phyloP scores from a whole-genome alignment of 805 yeast species.

The Pichia californica region DNA sequence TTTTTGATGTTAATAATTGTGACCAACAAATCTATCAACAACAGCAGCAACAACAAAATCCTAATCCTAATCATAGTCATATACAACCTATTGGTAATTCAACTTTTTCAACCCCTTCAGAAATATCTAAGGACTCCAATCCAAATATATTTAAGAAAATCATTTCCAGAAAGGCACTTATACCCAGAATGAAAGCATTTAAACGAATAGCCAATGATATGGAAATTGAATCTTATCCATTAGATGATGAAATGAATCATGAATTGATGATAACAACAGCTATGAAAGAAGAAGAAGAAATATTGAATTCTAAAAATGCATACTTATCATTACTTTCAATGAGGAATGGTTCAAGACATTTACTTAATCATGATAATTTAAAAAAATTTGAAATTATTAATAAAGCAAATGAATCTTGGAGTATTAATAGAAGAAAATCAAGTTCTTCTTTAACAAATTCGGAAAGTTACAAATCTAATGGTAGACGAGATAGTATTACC shows the following conservation, averaged over 20 bases:
- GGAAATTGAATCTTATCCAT: conserved; percentile 29
- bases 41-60: no score
- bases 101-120: no score
- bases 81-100: no score
- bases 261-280: conserved; percentile 30
- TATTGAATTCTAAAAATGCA: conserved; percentile 14
- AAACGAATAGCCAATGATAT: conserved; percentile 30
- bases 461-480: conserved; percentile 8
- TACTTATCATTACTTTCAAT: conserved; percentile 6
- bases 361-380: conserved; percentile 18
- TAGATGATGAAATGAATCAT: conserved; percentile 30
- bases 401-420: conserved; percentile 33
- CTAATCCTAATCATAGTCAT: no score
- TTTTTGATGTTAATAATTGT: no score
- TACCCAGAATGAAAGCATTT: conserved; percentile 32
- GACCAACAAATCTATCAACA: no score
- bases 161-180: conserved; percentile 22
- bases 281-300: conserved; percentile 25
- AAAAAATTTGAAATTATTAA: conserved; percentile 30
- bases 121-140: not conserved
- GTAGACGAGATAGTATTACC: conserved; percentile 8
- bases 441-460: conserved; percentile 12
- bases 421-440: conserved; percentile 19
- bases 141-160: conserved; percentile 26
- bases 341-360: conserved; percentile 1